Base-by-base conservation (phyloP, 164 flowering plant genomes). In the Buxus sempervirens region DNA sequence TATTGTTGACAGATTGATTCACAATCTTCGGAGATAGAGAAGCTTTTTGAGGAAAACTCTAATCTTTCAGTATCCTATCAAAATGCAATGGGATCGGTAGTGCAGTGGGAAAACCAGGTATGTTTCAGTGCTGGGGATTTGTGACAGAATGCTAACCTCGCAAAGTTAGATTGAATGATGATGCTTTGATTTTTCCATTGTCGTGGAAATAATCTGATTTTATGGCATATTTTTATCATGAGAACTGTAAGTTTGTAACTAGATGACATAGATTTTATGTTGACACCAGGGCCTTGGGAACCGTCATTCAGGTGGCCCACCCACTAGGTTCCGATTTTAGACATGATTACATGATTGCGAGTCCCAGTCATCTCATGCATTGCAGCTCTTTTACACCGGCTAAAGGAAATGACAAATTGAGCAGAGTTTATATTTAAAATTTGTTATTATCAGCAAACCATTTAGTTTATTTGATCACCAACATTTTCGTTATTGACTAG, bases 91-190 rank as follows among this genome's bases (percentile, higher is more conserved):
- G 71, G 78, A 28, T 78, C 75, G 15, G 88, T 79, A 22, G 77
- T 65, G 21, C 89, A 81, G 59, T 94, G 98, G 98, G 93, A 91
- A 82, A 90, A 82, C 80, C 95, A 91, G 97, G 98, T 91, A 78
- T 21, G 22, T 49, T 0, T 54, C 12, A 48, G 36, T 26, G 25
- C 54, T 54, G n/a, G 64, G 13, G 15, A 26, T 62, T 41, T 58
- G 51, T 25, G 23, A 22, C 26, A 32, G 53, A 38, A 45, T 8
- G 51, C 58, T 27, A 24, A 36, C 27, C 38, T 54, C 60, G 25
- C 41, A 9, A 1, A 57, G 56, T 54, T 16, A 24, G 48, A 60
- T 23, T 61, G 10, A 45, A 26, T 71, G 22, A 58, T 51, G 51
- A 10, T 15, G 14, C 51, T 45, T 45, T 45, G 5, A 45, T 45